Evolutionary conservation across 2,329 filamentous ascomycete species (phyloP).

Genomic region (Simplicillium aogashimaense): DNA sequence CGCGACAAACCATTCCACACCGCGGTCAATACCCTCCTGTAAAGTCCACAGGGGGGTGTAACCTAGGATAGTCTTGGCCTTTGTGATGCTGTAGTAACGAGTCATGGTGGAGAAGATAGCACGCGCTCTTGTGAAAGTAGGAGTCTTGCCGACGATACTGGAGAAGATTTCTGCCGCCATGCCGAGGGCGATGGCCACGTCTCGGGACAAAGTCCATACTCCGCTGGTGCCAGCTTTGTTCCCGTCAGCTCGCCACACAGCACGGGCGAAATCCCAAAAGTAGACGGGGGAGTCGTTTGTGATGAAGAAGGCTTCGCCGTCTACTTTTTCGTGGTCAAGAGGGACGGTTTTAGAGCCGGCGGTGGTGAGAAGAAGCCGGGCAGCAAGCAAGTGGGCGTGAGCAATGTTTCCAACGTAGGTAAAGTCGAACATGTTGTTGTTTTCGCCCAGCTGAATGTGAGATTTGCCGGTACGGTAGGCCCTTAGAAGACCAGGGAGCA

Average conservation of each 20-base stretch:
- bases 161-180: constrained; percentile 42
- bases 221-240: constrained; percentile 38
- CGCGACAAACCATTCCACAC: constrained; percentile 45
- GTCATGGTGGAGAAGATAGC: constrained; percentile 64
- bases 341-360: constrained; percentile 43
- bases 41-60: constrained; percentile 59
- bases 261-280: constrained; percentile 81
- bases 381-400: constrained; percentile 76
- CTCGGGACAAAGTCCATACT: constrained; percentile 44
- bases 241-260: constrained; percentile 61
- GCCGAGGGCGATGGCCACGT: constrained; percentile 41
- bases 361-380: constrained; percentile 58
- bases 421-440: constrained; percentile 54
- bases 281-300: constrained; percentile 84
- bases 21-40: constrained; percentile 50
- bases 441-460: constrained; percentile 68
- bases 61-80: constrained; percentile 61
- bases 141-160: constrained; percentile 36
- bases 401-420: constrained; percentile 55
- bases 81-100: constrained; percentile 67
- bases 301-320: constrained; percentile 83
- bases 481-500: constrained; percentile 63
- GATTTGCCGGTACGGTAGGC: constrained; percentile 61
- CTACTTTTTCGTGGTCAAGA: constrained; percentile 63
- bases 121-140: constrained; percentile 48